These are phyloP conservation scores for Chaetomium tenue DNA, from an alignment of 495 filamentous ascomycete species.

Conservation along the genomic window DNA sequence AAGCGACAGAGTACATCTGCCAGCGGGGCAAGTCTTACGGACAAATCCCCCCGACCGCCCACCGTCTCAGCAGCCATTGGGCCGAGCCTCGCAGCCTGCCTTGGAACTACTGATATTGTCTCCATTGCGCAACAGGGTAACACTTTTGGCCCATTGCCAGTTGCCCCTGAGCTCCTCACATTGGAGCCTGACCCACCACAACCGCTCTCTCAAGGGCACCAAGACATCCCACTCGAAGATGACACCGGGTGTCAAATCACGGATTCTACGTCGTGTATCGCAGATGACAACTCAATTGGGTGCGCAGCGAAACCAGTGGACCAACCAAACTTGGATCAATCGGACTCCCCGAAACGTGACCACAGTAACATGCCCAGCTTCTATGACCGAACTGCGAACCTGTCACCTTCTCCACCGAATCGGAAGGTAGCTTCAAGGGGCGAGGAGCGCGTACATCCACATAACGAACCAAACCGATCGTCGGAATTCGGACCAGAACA, in stretches of 20 bases:
- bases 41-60: too few relatives aligned
- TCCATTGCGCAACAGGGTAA: neutral
- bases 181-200: neutral
- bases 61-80: neutral
- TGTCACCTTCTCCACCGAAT: neutral
- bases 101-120: too few relatives aligned
- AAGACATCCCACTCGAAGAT: neutral
- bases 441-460: neutral
- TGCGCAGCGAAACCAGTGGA: neutral
- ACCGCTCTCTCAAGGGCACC: neutral
- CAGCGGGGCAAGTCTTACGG: too few relatives aligned
- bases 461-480: neutral
- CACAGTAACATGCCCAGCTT: neutral
- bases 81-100: too few relatives aligned
- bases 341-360: neutral
- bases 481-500: neutral
- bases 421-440: neutral
- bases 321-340: too few relatives aligned
- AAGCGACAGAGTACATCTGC: neutral
- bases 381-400: neutral
- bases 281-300: neutral
- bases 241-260: neutral
- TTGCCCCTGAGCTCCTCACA: neutral
- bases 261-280: neutral
- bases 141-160: constrained; percentile 13